Evolutionary conservation across 805 yeast species (phyloP).

Genomic region (Nakazawaea peltata): DNA sequence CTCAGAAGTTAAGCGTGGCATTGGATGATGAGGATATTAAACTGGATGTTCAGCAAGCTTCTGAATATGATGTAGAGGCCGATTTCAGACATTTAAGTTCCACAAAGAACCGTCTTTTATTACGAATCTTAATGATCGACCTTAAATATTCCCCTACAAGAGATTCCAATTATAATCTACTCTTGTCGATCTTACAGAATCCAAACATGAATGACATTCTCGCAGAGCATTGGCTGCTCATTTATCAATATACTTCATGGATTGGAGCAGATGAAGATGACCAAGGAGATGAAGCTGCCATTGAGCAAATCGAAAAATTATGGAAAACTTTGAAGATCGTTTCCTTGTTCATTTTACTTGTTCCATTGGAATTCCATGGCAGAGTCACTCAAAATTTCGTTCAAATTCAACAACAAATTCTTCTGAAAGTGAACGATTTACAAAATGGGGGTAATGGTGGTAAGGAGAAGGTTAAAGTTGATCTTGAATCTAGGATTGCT

Average conservation of each 20-base stretch:
- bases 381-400: conserved; percentile 3
- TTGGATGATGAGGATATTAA: conserved; percentile 1
- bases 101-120: conserved; percentile 1
- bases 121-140: conserved; percentile 1
- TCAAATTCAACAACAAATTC: conserved; percentile 1
- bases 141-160: conserved; percentile 2
- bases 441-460: background rate
- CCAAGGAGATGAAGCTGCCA: background rate
- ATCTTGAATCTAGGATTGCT: conserved; percentile 8
- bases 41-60: background rate
- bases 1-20: background rate
- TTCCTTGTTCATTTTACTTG: conserved; percentile 2
- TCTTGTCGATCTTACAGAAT: conserved; percentile 2
- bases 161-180: conserved; percentile 2
- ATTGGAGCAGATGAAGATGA: background rate
- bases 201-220: conserved; percentile 1
- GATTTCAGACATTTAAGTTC: conserved; percentile 3
- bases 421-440: background rate
- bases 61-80: background rate
- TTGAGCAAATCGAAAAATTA: conserved; percentile 3
- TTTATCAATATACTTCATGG: conserved; percentile 3
- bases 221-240: conserved; percentile 6
- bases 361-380: conserved; percentile 7
- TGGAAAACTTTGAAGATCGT: background rate
- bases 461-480: conserved; percentile 2